These are phyloP conservation scores for Malbranchea cinnamomea DNA, from an alignment of 2,329 filamentous ascomycete species.

Conservation along the genomic window DNA sequence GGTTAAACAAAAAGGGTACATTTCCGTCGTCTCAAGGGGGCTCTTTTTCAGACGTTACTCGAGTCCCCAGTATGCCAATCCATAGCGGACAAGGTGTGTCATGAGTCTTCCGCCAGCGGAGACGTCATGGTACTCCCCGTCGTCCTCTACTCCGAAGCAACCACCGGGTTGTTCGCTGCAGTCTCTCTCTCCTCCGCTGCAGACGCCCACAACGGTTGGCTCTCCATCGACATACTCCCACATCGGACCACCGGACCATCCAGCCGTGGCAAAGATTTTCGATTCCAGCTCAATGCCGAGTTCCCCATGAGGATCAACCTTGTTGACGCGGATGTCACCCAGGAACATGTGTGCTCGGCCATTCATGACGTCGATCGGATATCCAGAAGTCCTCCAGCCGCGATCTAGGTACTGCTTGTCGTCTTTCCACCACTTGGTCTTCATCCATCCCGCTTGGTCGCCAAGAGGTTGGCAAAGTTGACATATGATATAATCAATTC, in stretches of 20 bases:
- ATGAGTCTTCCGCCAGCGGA: constrained; percentile 14
- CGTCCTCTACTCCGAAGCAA: constrained; percentile 9
- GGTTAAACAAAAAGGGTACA: neutral
- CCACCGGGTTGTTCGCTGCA: constrained; percentile 12
- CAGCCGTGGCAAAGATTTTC: constrained; percentile 11
- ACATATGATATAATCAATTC: constrained; percentile 13
- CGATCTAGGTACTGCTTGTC: constrained; percentile 7
- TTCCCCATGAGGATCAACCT: constrained; percentile 11
- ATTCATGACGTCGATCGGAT: constrained; percentile 11
- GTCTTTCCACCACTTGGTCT: constrained; percentile 12
- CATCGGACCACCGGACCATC: constrained; percentile 14
- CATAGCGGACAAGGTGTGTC: constrained; percentile 12
- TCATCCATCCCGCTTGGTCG: constrained; percentile 14
- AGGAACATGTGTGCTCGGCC: constrained; percentile 12
- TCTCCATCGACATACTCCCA: constrained; percentile 13
- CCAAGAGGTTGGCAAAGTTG: constrained; percentile 13
- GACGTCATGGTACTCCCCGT: constrained; percentile 12
- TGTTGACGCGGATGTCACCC: constrained; percentile 11
- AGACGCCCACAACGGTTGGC: constrained; percentile 13
- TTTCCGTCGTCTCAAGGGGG: neutral
- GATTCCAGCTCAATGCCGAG: constrained; percentile 13
- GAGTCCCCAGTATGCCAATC: constrained; percentile 8
- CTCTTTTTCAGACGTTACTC: neutral
- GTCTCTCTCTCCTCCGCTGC: constrained; percentile 12
- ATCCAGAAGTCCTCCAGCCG: constrained; percentile 12